These are phyloP conservation scores for Taxawa tesnikishii DNA, from an alignment of 2,329 filamentous ascomycete genomes.

Conservation along the genomic window DNA sequence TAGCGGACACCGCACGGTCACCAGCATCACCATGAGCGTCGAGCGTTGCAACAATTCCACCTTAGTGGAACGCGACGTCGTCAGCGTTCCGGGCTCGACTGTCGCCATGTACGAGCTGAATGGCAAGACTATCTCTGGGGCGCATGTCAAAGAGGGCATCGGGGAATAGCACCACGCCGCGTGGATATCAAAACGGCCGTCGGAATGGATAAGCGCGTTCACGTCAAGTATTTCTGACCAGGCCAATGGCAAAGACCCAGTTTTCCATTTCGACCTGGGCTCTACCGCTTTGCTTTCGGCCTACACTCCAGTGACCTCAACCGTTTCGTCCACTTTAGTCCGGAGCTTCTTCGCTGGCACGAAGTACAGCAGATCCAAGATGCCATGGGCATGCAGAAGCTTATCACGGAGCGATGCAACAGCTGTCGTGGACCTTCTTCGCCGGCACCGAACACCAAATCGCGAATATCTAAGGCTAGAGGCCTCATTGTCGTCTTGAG, in stretches of 20 bases:
- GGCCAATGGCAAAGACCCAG: conserved; percentile 42
- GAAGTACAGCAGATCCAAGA: too few species aligned
- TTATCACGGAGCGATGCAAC: too few species aligned
- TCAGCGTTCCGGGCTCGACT: conserved; percentile 48
- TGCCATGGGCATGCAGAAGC: too few species aligned
- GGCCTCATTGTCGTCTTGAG: too few species aligned
- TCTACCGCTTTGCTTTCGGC: conserved; percentile 14
- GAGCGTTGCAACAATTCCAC: conserved; percentile 28
- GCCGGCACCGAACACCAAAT: too few species aligned
- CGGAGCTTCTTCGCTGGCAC: too few species aligned
- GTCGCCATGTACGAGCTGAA: conserved; percentile 62
- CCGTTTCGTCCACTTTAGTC: conserved; percentile 25
- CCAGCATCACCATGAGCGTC: conserved; percentile 47
- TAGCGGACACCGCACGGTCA: too few species aligned
- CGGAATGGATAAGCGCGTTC: too few species aligned
- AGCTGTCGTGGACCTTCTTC: too few species aligned
- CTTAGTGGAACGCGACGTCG: conserved; percentile 34
- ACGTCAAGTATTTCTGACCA: conserved; percentile 53
- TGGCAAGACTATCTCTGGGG: conserved; percentile 46
- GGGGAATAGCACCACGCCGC: too few species aligned
- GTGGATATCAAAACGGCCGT: too few species aligned
- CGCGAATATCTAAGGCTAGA: too few species aligned
- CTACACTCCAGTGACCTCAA: conserved; percentile 12
- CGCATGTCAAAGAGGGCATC: conserved; percentile 61
- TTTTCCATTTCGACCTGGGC: conserved; percentile 14